Evolutionary conservation across 2,329 filamentous ascomycete genomes (phyloP).

Genomic region (Aspergillus sp.): DNA sequence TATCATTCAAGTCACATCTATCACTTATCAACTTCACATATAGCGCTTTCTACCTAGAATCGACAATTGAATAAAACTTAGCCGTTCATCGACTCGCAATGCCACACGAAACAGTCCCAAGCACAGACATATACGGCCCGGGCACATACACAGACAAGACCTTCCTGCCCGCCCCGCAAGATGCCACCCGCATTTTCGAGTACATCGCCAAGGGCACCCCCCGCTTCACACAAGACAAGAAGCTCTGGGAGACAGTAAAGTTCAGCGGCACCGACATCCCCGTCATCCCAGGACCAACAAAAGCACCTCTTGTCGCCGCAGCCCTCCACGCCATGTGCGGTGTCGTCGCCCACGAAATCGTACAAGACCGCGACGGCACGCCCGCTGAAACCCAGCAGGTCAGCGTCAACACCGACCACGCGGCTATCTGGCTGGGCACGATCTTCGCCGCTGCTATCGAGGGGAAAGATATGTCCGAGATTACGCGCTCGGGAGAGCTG

Average conservation of each 20-base stretch:
- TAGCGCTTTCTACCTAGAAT: too few species aligned
- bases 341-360: conserved; percentile 43
- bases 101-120: conserved; percentile 16
- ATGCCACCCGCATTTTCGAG: conserved; percentile 41
- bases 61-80: too few species aligned
- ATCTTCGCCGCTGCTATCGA: conserved; percentile 41
- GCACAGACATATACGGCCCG: conserved; percentile 38
- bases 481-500: conserved; percentile 31
- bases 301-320: conserved; percentile 43
- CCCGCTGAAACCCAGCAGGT: conserved; percentile 21
- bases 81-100: too few species aligned
- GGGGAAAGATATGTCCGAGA: conserved; percentile 33
- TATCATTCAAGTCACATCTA: neutral
- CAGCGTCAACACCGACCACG: conserved; percentile 50
- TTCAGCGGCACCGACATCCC: conserved; percentile 44
- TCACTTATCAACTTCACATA: neutral
- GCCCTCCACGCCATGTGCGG: conserved; percentile 48
- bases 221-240: conserved; percentile 39
- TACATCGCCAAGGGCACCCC: conserved; percentile 40
- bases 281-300: conserved; percentile 46
- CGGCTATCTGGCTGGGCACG: conserved; percentile 47
- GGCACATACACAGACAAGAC: conserved; percentile 42
- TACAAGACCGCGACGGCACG: conserved; percentile 25
- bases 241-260: conserved; percentile 30
- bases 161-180: conserved; percentile 38